Evolutionary conservation across 148 eudicot species (phyloP).

Genomic region (Heliosperma pusillum): DNA sequence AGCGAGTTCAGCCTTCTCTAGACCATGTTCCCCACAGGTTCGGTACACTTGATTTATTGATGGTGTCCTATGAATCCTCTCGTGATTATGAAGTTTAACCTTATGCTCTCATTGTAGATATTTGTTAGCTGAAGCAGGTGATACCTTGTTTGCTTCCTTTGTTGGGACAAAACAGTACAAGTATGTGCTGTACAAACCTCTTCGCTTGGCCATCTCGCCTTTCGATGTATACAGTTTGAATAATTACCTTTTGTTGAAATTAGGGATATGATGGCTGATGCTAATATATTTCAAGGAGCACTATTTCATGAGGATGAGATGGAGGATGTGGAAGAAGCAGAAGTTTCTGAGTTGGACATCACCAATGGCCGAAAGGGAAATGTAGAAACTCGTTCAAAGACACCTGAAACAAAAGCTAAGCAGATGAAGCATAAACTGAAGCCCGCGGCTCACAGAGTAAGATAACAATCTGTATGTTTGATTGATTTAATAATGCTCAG

Average conservation of each 20-base stretch:
- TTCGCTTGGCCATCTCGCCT: constrained; percentile 6
- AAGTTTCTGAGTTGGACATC: constrained; percentile 41
- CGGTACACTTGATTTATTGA: background rate
- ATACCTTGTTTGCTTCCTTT: constrained; percentile 94
- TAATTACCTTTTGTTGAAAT: constrained; percentile 13
- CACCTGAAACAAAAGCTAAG: constrained; percentile 51
- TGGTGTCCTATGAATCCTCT: background rate
- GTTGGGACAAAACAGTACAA: constrained; percentile 93
- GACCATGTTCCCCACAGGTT: constrained; percentile 99
- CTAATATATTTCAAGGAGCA: constrained; percentile 96
- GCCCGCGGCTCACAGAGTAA: constrained; percentile 97
- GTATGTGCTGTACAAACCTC: constrained; percentile 42
- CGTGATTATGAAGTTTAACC: background rate
- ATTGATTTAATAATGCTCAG: background rate
- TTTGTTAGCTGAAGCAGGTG: constrained; percentile 90
- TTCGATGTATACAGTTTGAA: constrained; percentile 16
- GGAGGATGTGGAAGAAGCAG: constrained; percentile 47
- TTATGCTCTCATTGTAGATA: constrained; percentile 47
- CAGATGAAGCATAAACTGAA: constrained; percentile 49
- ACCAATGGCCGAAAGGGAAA: constrained; percentile 37
- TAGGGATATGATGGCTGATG: constrained; percentile 98
- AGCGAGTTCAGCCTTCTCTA: constrained; percentile 94
- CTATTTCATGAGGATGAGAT: constrained; percentile 71
- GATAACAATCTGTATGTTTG: constrained; percentile 13
- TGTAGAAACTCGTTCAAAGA: constrained; percentile 40